Base-by-base conservation (phyloP, 257 asterid species). In the Przewalskia tangutica region DNA sequence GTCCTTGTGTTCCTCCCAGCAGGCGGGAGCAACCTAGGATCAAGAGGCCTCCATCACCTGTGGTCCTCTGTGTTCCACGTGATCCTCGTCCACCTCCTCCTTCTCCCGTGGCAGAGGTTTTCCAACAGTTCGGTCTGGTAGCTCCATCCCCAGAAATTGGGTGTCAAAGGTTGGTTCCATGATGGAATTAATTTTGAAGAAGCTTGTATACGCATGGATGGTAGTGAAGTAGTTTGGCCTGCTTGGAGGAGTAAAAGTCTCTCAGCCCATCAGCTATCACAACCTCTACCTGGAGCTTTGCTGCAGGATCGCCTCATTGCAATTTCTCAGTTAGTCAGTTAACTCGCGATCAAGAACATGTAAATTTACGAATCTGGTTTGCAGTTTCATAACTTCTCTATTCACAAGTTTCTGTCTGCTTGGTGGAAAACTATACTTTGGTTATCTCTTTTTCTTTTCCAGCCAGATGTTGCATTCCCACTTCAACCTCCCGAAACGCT, bases 61-160 rank as follows among this genome's bases (percentile, higher is more conserved):
- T 96, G 44, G 98, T 96, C 85, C 96, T 96, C 40, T 96, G 99
- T 86, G 99, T 94, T 82, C 98, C 99, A 83, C 93, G 90, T 86
- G 98, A 98, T 81, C 99, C 98, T 64, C 94, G 90, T 66, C 97
- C 97, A 20, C 99, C 99, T 77, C 99, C 98, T 75, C 98, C 99
- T 65, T 93, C 99, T 75, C 97, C 97, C 67, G 97, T 91, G 86
- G 90, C 70, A 89, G 97, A 88, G 98, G 99, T 70, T 95, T 96
- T 83, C 97, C 97, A 58, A 94, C 97, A 51, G 99, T 93, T 86
- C 93, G 99, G 77, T 96, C 99, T 81, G 99, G 99, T 84, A 96
- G 99, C 91, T 94, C 99, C 75, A 96, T 98, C 91, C 99, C 99
- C 77, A 93, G 98, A 88, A 96, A 60, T 96, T 97, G 98, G 99